These are phyloP conservation scores for Pelargonium citronellum DNA, from an alignment of 441 rosid species.

Conservation along the genomic window DNA sequence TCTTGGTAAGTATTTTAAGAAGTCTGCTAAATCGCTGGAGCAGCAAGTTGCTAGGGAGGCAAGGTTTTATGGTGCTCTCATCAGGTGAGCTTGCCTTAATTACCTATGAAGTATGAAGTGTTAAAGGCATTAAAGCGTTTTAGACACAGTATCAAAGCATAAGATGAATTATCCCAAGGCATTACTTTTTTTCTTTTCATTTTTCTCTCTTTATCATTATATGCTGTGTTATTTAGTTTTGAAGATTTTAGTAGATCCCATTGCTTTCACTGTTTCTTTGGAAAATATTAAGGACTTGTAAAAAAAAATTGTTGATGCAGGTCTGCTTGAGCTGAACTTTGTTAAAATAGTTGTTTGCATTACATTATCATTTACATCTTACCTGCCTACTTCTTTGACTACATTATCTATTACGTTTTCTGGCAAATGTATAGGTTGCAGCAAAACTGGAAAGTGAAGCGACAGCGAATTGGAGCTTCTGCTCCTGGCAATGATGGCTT, in stretches of 20 bases:
- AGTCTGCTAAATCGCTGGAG: slow-evolving; percentile 82
- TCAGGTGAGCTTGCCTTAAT: slow-evolving; percentile 46
- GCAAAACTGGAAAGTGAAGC: slow-evolving; percentile 96
- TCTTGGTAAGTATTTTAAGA: slow-evolving; percentile 87
- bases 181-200: not conserved
- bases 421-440: slow-evolving; percentile 70
- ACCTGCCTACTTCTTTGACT: slow-evolving; percentile 3
- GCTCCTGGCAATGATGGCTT: slow-evolving; percentile 72
- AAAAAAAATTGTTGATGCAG: slow-evolving; percentile 5
- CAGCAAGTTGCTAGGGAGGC: slow-evolving; percentile 78
- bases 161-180: not conserved
- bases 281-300: not conserved
- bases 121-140: slow-evolving; percentile 6
- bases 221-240: not conserved
- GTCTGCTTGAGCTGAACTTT: not conserved
- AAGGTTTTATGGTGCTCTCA: slow-evolving; percentile 92
- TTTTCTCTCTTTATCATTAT: not conserved
- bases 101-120: not conserved
- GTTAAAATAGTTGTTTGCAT: not conserved
- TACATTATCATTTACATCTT: slow-evolving; percentile 6
- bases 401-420: slow-evolving; percentile 8
- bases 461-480: slow-evolving; percentile 66
- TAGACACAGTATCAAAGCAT: not conserved
- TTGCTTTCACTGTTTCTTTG: slow-evolving; percentile 7
- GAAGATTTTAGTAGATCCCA: not conserved